phyloP scores from a whole-genome alignment of 345 rosid species.

The Eucalyptus pauciflora region DNA sequence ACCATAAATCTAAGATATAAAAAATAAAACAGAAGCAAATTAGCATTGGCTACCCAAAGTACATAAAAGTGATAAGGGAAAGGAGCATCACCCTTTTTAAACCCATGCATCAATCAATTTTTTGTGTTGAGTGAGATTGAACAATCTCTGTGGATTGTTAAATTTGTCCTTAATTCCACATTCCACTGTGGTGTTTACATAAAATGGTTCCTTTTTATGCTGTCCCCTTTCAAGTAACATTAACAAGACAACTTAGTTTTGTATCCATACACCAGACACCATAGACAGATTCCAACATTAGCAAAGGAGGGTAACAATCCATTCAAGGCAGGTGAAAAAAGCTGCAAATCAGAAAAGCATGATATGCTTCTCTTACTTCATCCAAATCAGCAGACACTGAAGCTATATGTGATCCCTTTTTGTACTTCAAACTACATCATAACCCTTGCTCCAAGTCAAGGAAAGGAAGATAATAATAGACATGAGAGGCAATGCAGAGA shows the following conservation, averaged over 20 bases:
- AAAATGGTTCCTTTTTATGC: background rate
- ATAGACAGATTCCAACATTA: background rate
- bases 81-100: background rate
- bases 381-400: background rate
- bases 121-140: background rate
- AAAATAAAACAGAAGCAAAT: background rate
- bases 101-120: background rate
- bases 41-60: background rate
- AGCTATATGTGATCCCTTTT: background rate
- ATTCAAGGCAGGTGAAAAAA: background rate
- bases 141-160: background rate
- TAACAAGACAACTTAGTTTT: background rate
- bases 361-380: background rate
- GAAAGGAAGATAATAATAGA: background rate
- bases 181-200: background rate
- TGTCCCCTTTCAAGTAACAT: background rate
- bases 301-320: background rate
- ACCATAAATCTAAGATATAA: background rate
- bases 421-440: background rate
- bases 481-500: background rate
- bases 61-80: background rate
- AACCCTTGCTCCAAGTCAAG: background rate
- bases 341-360: background rate
- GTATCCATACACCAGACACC: background rate
- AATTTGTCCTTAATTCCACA: background rate